Evolutionary conservation across 2,329 filamentous ascomycete species (phyloP).

Genomic region (Talaromyces verruculosus): DNA sequence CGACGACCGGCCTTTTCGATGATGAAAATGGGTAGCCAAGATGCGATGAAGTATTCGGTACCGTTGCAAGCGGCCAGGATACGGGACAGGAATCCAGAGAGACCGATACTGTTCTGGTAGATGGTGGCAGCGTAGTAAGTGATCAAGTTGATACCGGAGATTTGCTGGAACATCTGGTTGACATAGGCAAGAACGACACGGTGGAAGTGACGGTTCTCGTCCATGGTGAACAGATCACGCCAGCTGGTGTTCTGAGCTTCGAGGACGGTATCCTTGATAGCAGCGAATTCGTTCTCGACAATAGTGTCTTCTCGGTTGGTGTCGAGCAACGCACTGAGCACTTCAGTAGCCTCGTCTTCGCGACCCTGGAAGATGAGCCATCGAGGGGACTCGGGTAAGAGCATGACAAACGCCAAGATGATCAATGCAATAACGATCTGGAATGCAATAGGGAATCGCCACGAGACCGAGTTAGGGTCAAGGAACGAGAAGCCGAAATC

Average conservation of each 20-base stretch:
- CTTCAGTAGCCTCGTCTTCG: slow-evolving; percentile 52
- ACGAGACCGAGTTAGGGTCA: slow-evolving; percentile 50
- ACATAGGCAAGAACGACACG: slow-evolving; percentile 57
- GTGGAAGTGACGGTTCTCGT: slow-evolving; percentile 57
- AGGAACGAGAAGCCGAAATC: slow-evolving; percentile 55
- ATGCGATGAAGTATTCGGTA: slow-evolving; percentile 56
- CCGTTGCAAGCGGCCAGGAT: slow-evolving; percentile 56
- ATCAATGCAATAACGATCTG: slow-evolving; percentile 58
- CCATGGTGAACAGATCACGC: slow-evolving; percentile 60
- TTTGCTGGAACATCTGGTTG: slow-evolving; percentile 58
- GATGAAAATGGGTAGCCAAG: slow-evolving; percentile 51
- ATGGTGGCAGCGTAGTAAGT: slow-evolving; percentile 49
- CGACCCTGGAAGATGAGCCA: slow-evolving; percentile 59
- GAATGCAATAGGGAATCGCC: slow-evolving; percentile 59
- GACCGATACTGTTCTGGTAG: slow-evolving; percentile 45
- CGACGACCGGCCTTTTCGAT: slow-evolving; percentile 57
- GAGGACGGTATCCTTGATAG: slow-evolving; percentile 55
- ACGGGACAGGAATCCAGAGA: slow-evolving; percentile 44
- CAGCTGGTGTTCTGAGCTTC: slow-evolving; percentile 55
- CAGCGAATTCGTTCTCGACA: slow-evolving; percentile 50
- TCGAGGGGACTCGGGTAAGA: slow-evolving; percentile 58
- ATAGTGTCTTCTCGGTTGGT: slow-evolving; percentile 48
- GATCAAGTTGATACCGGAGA: slow-evolving; percentile 47
- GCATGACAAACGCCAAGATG: slow-evolving; percentile 50
- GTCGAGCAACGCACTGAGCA: slow-evolving; percentile 50